Evolutionary conservation across 768 basidiomycete species (phyloP).

Genomic region (Leccinum aurantiacum): DNA sequence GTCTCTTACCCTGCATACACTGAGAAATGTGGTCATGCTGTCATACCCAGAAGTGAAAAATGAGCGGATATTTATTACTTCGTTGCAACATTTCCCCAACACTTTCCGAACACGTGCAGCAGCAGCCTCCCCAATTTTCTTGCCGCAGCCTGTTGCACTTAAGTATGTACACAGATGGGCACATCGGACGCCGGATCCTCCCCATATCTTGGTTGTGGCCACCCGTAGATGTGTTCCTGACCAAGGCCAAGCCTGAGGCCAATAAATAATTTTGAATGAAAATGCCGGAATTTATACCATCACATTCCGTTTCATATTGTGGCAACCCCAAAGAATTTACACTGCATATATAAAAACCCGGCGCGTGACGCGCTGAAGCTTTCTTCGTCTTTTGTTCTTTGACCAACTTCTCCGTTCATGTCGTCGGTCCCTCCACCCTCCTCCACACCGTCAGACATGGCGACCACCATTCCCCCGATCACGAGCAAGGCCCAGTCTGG

Average conservation of each 20-base stretch:
- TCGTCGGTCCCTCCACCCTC: conserved; percentile 26
- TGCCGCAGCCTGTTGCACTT: not conserved
- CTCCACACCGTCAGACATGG: conserved; percentile 19
- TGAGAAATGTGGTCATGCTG: too few species aligned
- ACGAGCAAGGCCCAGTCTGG: conserved; percentile 1
- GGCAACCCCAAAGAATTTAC: conserved; percentile 39
- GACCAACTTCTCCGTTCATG: conserved; percentile 27
- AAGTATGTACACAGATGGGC: not conserved
- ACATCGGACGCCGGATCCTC: not conserved
- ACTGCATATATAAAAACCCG: conserved; percentile 22
- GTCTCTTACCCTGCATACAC: not conserved
- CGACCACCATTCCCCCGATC: conserved; percentile 12
- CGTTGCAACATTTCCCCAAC: conserved; percentile 17
- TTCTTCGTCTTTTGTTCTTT: conserved; percentile 18
- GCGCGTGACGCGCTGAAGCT: not conserved
- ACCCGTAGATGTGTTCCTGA: not conserved
- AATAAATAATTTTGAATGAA: not conserved
- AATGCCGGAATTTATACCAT: not conserved
- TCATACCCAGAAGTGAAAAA: not conserved
- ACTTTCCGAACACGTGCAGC: conserved; percentile 9
- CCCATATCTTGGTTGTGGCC: not conserved
- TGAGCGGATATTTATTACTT: not conserved
- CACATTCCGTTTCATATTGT: conserved; percentile 13
- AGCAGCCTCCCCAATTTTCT: not conserved
- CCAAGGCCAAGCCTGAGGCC: not conserved